Percentiles rank a stretch among this genome's conserved stretches.
Evolutionary conservation across 768 basidiomycete species (phyloP).

Genomic region (Boletus vermiculosoides): DNA sequence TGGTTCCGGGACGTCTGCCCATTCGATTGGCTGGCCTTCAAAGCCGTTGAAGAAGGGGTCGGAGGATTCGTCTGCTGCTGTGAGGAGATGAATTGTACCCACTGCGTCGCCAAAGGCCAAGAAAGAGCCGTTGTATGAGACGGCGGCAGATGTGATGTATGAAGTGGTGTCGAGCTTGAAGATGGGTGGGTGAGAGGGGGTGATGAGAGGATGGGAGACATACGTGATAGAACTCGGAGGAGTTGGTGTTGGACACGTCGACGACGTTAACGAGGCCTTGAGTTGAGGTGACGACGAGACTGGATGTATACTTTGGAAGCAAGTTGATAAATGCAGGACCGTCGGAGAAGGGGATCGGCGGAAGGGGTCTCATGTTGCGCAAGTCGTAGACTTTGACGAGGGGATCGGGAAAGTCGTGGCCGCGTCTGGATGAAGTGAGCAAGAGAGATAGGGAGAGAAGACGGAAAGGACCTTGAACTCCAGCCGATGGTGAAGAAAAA

Average conservation of each 20-base stretch:
- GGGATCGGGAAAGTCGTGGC: constrained; percentile 85
- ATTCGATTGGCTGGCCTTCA: constrained; percentile 81
- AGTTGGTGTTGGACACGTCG: constrained; percentile 69
- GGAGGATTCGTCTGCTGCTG: constrained; percentile 61
- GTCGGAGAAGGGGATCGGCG: constrained; percentile 84
- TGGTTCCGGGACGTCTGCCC: constrained; percentile 73
- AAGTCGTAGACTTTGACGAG: constrained; percentile 91
- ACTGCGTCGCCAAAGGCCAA: constrained; percentile 90
- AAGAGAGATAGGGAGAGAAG: neutral
- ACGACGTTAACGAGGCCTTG: constrained; percentile 85
- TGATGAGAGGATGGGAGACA: neutral
- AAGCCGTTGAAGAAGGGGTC: constrained; percentile 83
- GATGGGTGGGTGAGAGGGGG: neutral
- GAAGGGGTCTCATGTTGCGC: constrained; percentile 76
- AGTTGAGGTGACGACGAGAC: constrained; percentile 70
- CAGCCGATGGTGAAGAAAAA: constrained; percentile 85
- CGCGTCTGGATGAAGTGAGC: constrained; percentile 55
- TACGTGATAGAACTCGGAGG: constrained; percentile 81
- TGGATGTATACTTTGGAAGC: constrained; percentile 73
- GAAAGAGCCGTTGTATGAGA: constrained; percentile 87
- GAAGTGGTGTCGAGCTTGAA: constrained; percentile 66
- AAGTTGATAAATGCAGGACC: constrained; percentile 84
- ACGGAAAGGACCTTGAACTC: constrained; percentile 63
- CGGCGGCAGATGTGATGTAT: constrained; percentile 74
- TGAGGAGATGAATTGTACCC: constrained; percentile 78